These are phyloP conservation scores for Hypomyces rosellus DNA, from an alignment of 2,329 filamentous ascomycete genomes.

Conservation along the genomic window DNA sequence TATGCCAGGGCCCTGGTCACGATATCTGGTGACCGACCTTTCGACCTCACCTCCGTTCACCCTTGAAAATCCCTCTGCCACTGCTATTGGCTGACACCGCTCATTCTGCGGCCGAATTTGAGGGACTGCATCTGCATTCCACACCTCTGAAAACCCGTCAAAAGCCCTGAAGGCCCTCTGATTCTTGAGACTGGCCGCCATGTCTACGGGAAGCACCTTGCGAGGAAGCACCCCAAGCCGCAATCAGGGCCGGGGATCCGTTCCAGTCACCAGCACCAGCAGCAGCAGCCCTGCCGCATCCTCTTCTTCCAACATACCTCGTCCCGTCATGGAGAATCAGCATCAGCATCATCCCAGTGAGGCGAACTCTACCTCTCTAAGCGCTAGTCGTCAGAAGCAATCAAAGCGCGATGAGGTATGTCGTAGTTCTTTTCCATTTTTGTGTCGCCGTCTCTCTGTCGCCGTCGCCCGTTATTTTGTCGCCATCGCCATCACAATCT, in stretches of 20 bases:
- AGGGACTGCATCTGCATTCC: constrained; percentile 6
- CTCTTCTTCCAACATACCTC: constrained; percentile 59
- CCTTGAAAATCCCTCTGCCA: constrained; percentile 13
- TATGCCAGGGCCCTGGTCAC: constrained; percentile 8
- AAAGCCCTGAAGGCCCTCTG: constrained; percentile 3
- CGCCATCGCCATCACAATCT: not conserved
- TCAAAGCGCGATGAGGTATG: constrained; percentile 96
- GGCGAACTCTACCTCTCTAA: constrained; percentile 61
- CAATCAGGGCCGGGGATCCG: constrained; percentile 49
- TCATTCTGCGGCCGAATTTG: constrained; percentile 7
- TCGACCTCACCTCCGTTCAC: constrained; percentile 10
- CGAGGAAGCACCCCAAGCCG: constrained; percentile 61
- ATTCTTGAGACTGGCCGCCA: constrained; percentile 5
- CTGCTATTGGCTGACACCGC: constrained; percentile 12
- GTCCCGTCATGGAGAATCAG: constrained; percentile 61
- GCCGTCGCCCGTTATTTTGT: not conserved
- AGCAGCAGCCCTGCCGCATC: constrained; percentile 25
- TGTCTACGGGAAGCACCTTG: constrained; percentile 52
- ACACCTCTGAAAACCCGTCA: not conserved
- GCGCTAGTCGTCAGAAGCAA: constrained; percentile 92
- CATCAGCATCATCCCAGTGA: constrained; percentile 58
- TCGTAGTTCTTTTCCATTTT: constrained; percentile 16
- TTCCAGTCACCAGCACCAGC: constrained; percentile 58
- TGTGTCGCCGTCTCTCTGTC: not conserved
- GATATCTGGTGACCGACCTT: constrained; percentile 12